Conservation (phyloP, 177 flowering plant species). For the Telopea speciosissima region DNA sequence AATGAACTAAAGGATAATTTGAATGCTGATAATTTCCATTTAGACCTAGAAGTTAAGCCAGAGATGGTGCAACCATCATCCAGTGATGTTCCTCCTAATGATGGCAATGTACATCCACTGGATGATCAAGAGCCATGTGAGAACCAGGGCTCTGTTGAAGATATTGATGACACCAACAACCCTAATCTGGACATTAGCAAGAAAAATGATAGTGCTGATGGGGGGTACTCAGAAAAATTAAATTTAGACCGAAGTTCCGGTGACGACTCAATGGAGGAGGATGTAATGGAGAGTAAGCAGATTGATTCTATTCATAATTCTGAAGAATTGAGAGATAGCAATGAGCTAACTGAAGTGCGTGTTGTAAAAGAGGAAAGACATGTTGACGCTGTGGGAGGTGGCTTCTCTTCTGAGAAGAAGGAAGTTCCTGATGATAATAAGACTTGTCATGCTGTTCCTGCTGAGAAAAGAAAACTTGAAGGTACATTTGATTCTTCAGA, state of each 20-base stretch:
- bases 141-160: constrained; percentile 41
- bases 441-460: constrained; percentile 20
- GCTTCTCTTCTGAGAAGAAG: constrained; percentile 29
- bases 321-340: constrained; percentile 35
- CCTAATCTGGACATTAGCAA: constrained; percentile 35
- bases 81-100: constrained; percentile 47
- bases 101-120: constrained; percentile 56
- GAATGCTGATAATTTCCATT: constrained; percentile 84
- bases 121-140: constrained; percentile 58
- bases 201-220: constrained; percentile 34
- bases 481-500: constrained; percentile 32
- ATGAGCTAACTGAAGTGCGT: constrained; percentile 35
- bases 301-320: constrained; percentile 41
- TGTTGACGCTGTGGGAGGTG: constrained; percentile 39
- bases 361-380: constrained; percentile 35
- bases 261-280: constrained; percentile 91
- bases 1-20: constrained; percentile 89
- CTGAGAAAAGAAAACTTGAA: constrained; percentile 64
- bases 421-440: constrained; percentile 29
- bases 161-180: constrained; percentile 32
- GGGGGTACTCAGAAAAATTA: constrained; percentile 61
- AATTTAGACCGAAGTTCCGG: constrained; percentile 80
- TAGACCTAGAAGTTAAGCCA: constrained; percentile 72
- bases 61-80: constrained; percentile 79
- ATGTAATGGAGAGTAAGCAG: constrained; percentile 61